A percentile compares a stretch with the other conserved stretches of the same genome.
These are phyloP conservation scores for Arachis stenosperma DNA, from an alignment of 306 rosid species.

Conservation along the genomic window DNA sequence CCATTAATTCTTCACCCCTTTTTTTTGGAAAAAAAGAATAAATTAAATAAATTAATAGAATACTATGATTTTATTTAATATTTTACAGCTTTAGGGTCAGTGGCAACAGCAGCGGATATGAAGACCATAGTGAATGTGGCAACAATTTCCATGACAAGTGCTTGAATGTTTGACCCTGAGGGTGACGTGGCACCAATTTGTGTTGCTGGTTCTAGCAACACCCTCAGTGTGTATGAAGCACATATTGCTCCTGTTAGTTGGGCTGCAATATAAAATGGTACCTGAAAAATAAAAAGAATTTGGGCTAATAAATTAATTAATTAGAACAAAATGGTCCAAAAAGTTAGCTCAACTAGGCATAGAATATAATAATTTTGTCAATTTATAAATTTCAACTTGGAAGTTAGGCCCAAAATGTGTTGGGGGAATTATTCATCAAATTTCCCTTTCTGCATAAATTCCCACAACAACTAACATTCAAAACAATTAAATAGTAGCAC, in stretches of 20 bases:
- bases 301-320: neutral
- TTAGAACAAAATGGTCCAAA: neutral
- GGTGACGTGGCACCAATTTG: constrained; percentile 70
- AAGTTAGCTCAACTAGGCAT: neutral
- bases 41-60: neutral
- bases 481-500: neutral
- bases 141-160: constrained; percentile 69
- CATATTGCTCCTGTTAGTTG: constrained; percentile 74
- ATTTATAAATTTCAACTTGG: neutral
- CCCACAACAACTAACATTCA: neutral
- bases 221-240: constrained; percentile 64
- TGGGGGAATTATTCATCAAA: neutral
- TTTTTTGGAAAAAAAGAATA: neutral
- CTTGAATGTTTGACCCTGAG: constrained; percentile 57
- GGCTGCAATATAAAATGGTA: constrained; percentile 73
- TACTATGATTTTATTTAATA: too few relatives aligned
- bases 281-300: constrained; percentile 43
- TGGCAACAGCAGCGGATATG: constrained; percentile 70
- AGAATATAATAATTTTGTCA: neutral
- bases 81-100: constrained; percentile 76
- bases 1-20: neutral
- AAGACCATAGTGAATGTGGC: constrained; percentile 77
- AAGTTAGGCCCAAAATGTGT: neutral
- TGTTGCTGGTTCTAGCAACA: constrained; percentile 53
- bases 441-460: neutral